phyloP scores from a whole-genome alignment of 202 grass and related monocot species.

The Alloteropsis angusta region DNA sequence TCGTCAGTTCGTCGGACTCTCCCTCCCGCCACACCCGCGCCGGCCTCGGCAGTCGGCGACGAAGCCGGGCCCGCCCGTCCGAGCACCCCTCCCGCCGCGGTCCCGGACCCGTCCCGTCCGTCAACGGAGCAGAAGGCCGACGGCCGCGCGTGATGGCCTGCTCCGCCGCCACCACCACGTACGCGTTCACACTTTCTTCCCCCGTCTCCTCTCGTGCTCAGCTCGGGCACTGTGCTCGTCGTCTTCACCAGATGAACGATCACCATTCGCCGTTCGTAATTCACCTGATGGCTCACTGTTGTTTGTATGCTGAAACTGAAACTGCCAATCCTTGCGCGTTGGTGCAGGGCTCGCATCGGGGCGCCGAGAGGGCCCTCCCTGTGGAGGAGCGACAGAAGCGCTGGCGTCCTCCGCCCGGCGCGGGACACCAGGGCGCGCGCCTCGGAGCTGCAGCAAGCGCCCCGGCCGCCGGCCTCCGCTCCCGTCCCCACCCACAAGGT shows the following conservation, averaged over 20 bases:
- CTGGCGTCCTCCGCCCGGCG: background rate
- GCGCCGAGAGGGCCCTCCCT: background rate
- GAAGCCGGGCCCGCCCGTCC: background rate
- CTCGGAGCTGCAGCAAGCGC: constrained; percentile 45
- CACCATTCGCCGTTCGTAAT: background rate
- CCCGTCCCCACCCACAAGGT: constrained; percentile 56
- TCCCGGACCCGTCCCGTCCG: background rate
- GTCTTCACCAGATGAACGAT: background rate
- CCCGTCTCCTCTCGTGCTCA: background rate
- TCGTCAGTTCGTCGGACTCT: background rate
- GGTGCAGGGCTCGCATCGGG: constrained; percentile 32
- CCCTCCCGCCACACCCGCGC: background rate
- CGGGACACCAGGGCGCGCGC: constrained; percentile 21
- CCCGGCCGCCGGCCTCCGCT: background rate
- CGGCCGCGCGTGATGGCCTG: constrained; percentile 17
- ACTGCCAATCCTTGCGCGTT: background rate
- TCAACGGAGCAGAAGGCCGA: background rate
- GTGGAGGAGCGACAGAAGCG: background rate
- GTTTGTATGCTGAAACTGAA: background rate
- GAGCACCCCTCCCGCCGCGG: background rate
- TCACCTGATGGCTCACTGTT: background rate
- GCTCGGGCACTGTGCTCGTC: background rate
- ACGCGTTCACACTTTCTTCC: background rate
- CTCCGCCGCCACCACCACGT: constrained; percentile 35
- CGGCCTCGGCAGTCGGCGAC: background rate